Evolutionary conservation across 1,284 basidiomycete species (phyloP).

Genomic region (Takashimella koratensis): DNA sequence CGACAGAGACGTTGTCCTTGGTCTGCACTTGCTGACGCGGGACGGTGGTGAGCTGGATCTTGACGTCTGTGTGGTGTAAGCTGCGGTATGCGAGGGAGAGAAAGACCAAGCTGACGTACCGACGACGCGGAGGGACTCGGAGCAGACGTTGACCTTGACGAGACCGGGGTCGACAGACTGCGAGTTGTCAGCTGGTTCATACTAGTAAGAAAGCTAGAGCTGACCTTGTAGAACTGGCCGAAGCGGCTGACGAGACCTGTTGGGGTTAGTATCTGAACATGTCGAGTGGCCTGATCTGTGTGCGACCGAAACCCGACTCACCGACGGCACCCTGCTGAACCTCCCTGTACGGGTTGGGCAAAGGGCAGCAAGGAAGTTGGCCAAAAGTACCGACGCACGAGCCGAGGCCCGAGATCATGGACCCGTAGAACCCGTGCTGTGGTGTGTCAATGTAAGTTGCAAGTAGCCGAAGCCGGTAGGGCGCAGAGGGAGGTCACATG

Average conservation of each 20-base stretch:
- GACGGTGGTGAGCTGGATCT: conserved; percentile 85
- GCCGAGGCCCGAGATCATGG: conserved; percentile 62
- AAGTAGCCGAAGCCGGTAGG: neutral
- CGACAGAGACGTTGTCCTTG: conserved; percentile 64
- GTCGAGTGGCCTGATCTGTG: too few relatives aligned
- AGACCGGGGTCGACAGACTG: conserved; percentile 84
- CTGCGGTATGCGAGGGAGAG: too few relatives aligned
- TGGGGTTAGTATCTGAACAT: too few relatives aligned
- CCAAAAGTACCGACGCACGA: conserved; percentile 56
- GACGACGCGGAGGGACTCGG: conserved; percentile 70
- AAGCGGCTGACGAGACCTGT: conserved; percentile 86
- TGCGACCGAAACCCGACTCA: neutral
- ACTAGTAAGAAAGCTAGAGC: conserved; percentile 4
- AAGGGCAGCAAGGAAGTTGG: conserved; percentile 80
- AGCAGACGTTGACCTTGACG: conserved; percentile 87
- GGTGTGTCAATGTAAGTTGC: conserved; percentile 49
- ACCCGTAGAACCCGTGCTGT: conserved; percentile 82
- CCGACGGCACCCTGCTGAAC: conserved; percentile 71
- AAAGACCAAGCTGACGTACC: conserved; percentile 21
- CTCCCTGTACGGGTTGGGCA: conserved; percentile 54
- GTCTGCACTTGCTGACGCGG: conserved; percentile 70
- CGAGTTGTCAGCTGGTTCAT: neutral
- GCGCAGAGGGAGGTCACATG: neutral
- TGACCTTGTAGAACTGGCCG: conserved; percentile 81
- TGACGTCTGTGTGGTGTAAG: conserved; percentile 69